These are phyloP conservation scores for Aspergillus coremiiformis DNA, from an alignment of 495 filamentous ascomycete genomes.

Conservation along the genomic window DNA sequence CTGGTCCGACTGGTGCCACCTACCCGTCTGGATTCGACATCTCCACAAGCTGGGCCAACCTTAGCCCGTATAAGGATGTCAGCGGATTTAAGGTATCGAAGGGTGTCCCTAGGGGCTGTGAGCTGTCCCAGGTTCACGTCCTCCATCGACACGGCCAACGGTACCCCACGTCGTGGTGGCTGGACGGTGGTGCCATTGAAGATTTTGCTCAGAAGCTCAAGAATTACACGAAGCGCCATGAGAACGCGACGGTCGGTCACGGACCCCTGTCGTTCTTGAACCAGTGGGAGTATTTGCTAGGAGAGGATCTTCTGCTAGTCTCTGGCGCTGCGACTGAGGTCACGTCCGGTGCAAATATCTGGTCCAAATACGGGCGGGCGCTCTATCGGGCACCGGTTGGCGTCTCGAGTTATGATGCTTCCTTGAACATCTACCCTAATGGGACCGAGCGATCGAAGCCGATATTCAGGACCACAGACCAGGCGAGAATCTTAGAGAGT, in stretches of 20 bases:
- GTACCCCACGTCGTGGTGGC: slow-evolving; percentile 32
- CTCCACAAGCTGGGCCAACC: slow-evolving; percentile 37
- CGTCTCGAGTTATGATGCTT: slow-evolving; percentile 36
- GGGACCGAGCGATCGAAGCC: slow-evolving; percentile 39
- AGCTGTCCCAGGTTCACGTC: slow-evolving; percentile 44
- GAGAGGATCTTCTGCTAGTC: slow-evolving; percentile 35
- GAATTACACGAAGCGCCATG: slow-evolving; percentile 35
- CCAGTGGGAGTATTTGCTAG: slow-evolving; percentile 42
- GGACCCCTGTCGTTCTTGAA: slow-evolving; percentile 46
- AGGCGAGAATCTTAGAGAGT: slow-evolving; percentile 44
- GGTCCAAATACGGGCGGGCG: slow-evolving; percentile 47
- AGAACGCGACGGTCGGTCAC: slow-evolving; percentile 24
- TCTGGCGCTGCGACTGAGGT: slow-evolving; percentile 46
- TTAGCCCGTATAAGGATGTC: slow-evolving; percentile 42
- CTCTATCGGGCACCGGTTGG: slow-evolving; percentile 39
- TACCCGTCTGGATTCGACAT: slow-evolving; percentile 32
- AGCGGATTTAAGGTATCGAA: slow-evolving; percentile 34
- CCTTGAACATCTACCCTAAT: slow-evolving; percentile 37
- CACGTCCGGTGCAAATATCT: slow-evolving; percentile 41
- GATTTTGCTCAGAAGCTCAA: slow-evolving; percentile 39
- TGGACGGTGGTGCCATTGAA: slow-evolving; percentile 40
- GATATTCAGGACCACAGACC: slow-evolving; percentile 42
- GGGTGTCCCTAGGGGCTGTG: slow-evolving; percentile 44
- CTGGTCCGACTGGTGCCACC: slow-evolving; percentile 22
- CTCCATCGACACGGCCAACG: slow-evolving; percentile 49